Conservation (phyloP, 352 stramenopile genomes). For the Phytophthora constricta region DNA sequence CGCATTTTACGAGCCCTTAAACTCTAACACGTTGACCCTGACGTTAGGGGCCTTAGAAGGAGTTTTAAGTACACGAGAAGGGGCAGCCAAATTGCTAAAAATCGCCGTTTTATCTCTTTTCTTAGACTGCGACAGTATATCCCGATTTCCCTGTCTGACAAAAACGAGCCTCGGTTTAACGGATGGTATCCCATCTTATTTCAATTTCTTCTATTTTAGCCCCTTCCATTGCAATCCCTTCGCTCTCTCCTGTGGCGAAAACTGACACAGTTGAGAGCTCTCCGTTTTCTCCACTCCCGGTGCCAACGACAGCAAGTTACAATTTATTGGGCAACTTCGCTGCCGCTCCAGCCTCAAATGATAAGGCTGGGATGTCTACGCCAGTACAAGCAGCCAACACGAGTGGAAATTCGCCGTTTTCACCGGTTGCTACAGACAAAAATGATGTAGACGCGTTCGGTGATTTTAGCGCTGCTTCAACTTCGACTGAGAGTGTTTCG, state of each 20-base stretch:
- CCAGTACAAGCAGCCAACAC: constrained; percentile 9
- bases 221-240: not conserved
- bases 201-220: no score
- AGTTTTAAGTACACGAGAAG: no score
- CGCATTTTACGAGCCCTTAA: no score
- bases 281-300: constrained; percentile 20
- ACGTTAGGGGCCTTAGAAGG: no score
- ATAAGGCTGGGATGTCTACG: not conserved
- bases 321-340: constrained; percentile 35
- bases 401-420: constrained; percentile 34
- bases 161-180: no score
- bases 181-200: no score
- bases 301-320: constrained; percentile 10
- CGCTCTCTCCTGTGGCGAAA: not conserved
- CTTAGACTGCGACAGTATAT: no score
- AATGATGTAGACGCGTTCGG: constrained; percentile 33
- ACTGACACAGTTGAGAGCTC: constrained; percentile 16
- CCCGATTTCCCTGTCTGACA: no score
- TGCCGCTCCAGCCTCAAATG: constrained; percentile 8
- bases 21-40: no score
- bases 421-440: constrained; percentile 14
- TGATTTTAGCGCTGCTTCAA: constrained; percentile 37
- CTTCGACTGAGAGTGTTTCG: constrained; percentile 6
- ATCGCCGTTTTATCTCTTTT: no score
- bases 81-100: no score